A percentile compares a stretch with the other conserved stretches of the same genome.
Conservation (phyloP, 306 rosid species). For the Alnus glutinosa region DNA sequence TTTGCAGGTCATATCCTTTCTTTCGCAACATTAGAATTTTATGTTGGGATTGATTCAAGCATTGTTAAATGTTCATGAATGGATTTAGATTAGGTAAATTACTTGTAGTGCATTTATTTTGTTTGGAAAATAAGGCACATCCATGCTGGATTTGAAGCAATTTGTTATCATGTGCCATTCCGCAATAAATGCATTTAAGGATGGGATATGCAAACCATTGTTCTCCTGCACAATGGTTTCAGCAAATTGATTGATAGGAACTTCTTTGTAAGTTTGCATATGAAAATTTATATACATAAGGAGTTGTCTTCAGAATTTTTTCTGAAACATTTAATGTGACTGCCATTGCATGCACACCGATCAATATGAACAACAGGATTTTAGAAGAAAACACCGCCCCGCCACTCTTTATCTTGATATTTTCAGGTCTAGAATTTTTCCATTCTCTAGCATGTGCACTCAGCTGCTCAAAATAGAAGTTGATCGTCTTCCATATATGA, state of each 20-base stretch:
- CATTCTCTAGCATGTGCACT: neutral
- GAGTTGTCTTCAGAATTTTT: neutral
- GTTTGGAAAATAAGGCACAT: conserved; percentile 8
- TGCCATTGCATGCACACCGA: neutral
- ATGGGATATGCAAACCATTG: neutral
- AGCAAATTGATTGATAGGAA: neutral
- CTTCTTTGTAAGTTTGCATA: conserved; percentile 4
- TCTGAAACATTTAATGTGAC: neutral
- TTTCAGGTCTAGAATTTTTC: neutral
- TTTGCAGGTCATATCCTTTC: conserved; percentile 96
- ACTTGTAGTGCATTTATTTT: conserved; percentile 3
- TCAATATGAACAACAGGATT: neutral
- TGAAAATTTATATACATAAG: conserved; percentile 8
- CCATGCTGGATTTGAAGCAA: neutral
- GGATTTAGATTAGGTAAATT: conserved; percentile 13
- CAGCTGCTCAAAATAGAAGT: neutral
- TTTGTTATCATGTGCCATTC: neutral
- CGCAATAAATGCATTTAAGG: neutral
- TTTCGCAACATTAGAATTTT: conserved; percentile 14
- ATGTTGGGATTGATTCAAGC: conserved; percentile 23
- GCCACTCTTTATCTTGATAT: neutral
- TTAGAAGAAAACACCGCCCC: neutral
- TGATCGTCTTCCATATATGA: conserved; percentile 13
- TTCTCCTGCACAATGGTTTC: conserved; percentile 2
- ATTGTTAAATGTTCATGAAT: conserved; percentile 16